These are phyloP conservation scores for Mortierella sp. DNA, from an alignment of 371 early-diverging fungal species.

Conservation along the genomic window DNA sequence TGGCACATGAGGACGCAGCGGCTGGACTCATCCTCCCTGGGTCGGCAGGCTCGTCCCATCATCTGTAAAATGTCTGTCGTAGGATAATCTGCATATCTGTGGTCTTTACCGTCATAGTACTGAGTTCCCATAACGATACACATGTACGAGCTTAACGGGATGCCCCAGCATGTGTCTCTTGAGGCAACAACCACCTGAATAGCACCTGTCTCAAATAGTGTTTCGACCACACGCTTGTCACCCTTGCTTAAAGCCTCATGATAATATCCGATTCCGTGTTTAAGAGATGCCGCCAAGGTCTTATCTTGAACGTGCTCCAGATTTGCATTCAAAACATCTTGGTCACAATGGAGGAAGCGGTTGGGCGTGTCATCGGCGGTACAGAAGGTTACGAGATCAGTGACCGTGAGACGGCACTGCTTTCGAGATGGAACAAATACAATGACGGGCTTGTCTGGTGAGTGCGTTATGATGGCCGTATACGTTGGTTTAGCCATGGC, in stretches of 20 bases:
- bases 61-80: slow-evolving; percentile 96
- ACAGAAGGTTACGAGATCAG: slow-evolving; percentile 83
- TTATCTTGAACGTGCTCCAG: slow-evolving; percentile 80
- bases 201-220: slow-evolving; percentile 82
- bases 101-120: slow-evolving; percentile 93
- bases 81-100: slow-evolving; percentile 95
- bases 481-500: slow-evolving; percentile 95
- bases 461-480: slow-evolving; percentile 77
- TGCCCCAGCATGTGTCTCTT: slow-evolving; percentile 92
- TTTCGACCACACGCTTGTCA: slow-evolving; percentile 82
- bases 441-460: slow-evolving; percentile 76
- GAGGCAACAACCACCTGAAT: slow-evolving; percentile 93
- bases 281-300: slow-evolving; percentile 77
- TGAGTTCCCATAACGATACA: slow-evolving; percentile 98
- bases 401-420: slow-evolving; percentile 91
- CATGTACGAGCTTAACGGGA: slow-evolving; percentile 82
- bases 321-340: slow-evolving; percentile 73
- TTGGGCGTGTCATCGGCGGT: slow-evolving; percentile 81
- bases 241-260: slow-evolving; percentile 86
- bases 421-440: slow-evolving; percentile 95
- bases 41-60: slow-evolving; percentile 93
- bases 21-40: slow-evolving; percentile 77
- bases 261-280: slow-evolving; percentile 90
- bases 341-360: slow-evolving; percentile 79
- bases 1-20: slow-evolving; percentile 95